A percentile compares a stretch with the other conserved stretches of the same genome.
These are phyloP conservation scores for Cicer arietinum DNA, from an alignment of 306 rosid genomes.

Conservation along the genomic window DNA sequence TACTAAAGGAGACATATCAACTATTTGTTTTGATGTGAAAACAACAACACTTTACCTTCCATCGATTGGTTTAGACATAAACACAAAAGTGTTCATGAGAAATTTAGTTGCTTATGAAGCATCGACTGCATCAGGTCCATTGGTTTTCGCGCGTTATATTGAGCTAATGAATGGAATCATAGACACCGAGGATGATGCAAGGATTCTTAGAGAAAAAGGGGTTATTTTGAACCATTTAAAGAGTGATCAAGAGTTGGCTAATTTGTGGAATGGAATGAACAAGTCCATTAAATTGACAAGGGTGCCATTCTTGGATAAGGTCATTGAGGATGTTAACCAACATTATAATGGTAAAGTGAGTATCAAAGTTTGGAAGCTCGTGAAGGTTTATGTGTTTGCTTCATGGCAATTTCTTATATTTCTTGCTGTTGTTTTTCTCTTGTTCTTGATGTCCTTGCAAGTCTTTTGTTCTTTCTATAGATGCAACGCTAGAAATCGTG, in stretches of 20 bases:
- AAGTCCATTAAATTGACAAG: constrained; percentile 80
- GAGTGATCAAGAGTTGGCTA: constrained; percentile 74
- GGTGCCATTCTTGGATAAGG: constrained; percentile 79
- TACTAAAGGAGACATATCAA: constrained; percentile 59
- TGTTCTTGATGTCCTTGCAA: constrained; percentile 61
- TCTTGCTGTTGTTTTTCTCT: constrained; percentile 59
- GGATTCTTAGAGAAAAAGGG: constrained; percentile 71
- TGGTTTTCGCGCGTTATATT: constrained; percentile 75
- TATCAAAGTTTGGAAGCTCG: constrained; percentile 58
- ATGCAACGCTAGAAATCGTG: constrained; percentile 36
- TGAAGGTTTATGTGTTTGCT: constrained; percentile 64
- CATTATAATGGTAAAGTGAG: constrained; percentile 62
- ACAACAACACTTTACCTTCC: constrained; percentile 66
- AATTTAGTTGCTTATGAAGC: constrained; percentile 88
- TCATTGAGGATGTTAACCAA: constrained; percentile 78
- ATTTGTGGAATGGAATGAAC: constrained; percentile 86
- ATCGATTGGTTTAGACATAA: constrained; percentile 55
- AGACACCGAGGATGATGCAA: constrained; percentile 76
- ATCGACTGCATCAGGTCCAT: constrained; percentile 63
- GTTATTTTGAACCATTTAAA: constrained; percentile 72
- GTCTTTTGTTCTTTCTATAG: constrained; percentile 51
- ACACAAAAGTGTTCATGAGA: constrained; percentile 65
- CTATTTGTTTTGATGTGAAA: constrained; percentile 60
- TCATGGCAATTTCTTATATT: constrained; percentile 73
- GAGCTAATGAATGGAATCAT: constrained; percentile 89